Base-by-base conservation (phyloP, 495 filamentous ascomycete genomes). In the Hyaloscypha bicolor region DNA sequence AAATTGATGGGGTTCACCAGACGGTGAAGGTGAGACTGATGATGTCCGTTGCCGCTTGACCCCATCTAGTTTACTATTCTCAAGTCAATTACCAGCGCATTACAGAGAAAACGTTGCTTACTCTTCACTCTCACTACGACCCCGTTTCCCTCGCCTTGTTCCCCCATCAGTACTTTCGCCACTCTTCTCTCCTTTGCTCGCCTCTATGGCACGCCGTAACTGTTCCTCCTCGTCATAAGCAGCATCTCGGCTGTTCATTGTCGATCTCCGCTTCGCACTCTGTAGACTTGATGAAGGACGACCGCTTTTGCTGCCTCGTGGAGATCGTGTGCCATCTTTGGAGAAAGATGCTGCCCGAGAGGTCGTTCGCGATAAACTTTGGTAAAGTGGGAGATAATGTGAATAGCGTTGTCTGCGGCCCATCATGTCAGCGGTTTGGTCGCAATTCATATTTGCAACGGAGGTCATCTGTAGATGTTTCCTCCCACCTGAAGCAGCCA, bases 241-340 rank as follows among this genome's bases (percentile, higher is more conserved):
- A 59, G 95, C 94, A 74, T 94, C 93, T 61, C 94, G 87, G 76
- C 96, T 98, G 73, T 98, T 97, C 93, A 98, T 97, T 9, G 95
- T 99, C 32, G 94, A 96, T 19, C 95, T 88, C 62, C 95, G 88
- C 74, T 97, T 97, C 30, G 84, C 83, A n/a, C 81, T 78, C 56
- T 81, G 79, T 55, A 69, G 42, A 59, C 76, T 79, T 1, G 81
- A 80, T 39, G 82, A 75, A 33, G 77, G 74, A 14, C 82, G 81
- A 35, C 79, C 79, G 70, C 73, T 79, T 70, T 83, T 83, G 74
- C 72, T 85, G 71, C 76, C 81, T 74, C 82, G 81, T 69, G 79
- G 81, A 52, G 77, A 83, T 64, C 77, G 81, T 73, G 72, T 76
- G 60, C 75, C 78, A 70, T 88, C 86, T 74, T 90, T 90, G 31